Evolutionary conservation across 2,329 filamentous ascomycete species (phyloP).

Genomic region (Trichoderma cornu-damae): DNA sequence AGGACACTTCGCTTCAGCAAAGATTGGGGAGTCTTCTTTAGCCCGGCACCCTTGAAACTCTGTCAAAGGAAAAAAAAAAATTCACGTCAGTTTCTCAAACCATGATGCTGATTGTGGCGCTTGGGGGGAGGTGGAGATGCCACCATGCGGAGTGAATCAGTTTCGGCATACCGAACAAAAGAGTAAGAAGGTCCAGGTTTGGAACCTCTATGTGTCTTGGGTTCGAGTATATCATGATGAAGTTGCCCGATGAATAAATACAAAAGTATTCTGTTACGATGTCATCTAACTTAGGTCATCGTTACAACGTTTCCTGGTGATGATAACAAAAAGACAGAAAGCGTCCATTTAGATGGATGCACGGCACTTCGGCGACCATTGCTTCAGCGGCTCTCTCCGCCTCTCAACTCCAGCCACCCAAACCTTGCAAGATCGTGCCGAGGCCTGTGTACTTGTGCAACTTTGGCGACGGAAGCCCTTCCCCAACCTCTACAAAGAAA

Average conservation of each 20-base stretch:
- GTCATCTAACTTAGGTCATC: too few relatives aligned
- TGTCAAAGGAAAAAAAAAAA: too few relatives aligned
- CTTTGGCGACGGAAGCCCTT: background rate
- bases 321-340: too few relatives aligned
- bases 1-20: constrained; percentile 53
- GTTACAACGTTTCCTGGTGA: background rate
- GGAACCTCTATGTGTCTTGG: constrained; percentile 30
- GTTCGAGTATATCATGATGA: constrained; percentile 35
- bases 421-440: background rate
- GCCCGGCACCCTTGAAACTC: constrained; percentile 34
- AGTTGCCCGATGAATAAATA: background rate
- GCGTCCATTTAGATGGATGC: too few relatives aligned
- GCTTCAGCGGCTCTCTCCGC: background rate
- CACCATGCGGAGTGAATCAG: background rate
- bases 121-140: background rate
- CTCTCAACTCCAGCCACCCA: background rate
- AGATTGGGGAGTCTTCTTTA: constrained; percentile 47
- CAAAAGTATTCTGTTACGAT: too few relatives aligned
- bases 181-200: constrained; percentile 39
- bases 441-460: background rate
- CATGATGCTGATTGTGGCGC: background rate
- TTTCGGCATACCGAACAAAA: constrained; percentile 38
- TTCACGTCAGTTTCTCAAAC: background rate
- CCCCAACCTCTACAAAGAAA: too few relatives aligned
- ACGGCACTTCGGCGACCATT: too few relatives aligned